Base-by-base conservation (phyloP, 805 yeast genomes). In the Kluyveromyces lactis region DNA sequence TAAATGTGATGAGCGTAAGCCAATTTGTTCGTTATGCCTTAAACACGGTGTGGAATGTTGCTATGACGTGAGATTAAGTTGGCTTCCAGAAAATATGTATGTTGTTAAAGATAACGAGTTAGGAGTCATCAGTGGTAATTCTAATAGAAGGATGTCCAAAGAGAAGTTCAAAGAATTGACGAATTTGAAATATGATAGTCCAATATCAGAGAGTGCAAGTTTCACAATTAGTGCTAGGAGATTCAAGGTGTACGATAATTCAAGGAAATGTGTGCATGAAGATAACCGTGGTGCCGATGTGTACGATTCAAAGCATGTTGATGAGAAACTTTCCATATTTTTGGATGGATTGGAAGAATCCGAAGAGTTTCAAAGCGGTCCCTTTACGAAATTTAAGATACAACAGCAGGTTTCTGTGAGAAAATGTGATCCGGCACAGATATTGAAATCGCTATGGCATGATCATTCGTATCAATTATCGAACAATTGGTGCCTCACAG, bases 171-270 rank as follows among this genome's bases (percentile, higher is more conserved):
- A 46, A 23, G 8, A 32, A 21, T n/a, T 32, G 27, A 32, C 35
- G 4, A 12, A 19, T 10, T 18, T 32, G 24, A 18, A 32, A n/a
- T 23, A 21, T 21, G 12, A 7, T 8, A 32, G 24, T 18, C 27
- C 16, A 12, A 18, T 21, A 4, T 18, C 18, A 18, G 45, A 42
- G 11, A 31, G 33, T 18, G 41, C 42, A n/a, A 44, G 44, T 3
- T 56, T 51, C 37, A 56, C 62, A 2, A 50, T 55, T 10, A 59
- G 62, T 42, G 51, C 55, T 6, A 48, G 64, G 36, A 44, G 62
- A 27, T 49, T 57, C 15, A 52, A 50, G 41, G 49, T 55, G 12
- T 59, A 59, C 41, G 49, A 58, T 24, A 57, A 56, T 32, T 51
- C 47, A 2, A 42, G 54, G 8, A 40, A 33, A 10, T 50, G 56